Evolutionary conservation across 140 eudicot species (phyloP), one percentile per base, ranked within the genome.

Genomic region (Bidens hawaiensis): DNA sequence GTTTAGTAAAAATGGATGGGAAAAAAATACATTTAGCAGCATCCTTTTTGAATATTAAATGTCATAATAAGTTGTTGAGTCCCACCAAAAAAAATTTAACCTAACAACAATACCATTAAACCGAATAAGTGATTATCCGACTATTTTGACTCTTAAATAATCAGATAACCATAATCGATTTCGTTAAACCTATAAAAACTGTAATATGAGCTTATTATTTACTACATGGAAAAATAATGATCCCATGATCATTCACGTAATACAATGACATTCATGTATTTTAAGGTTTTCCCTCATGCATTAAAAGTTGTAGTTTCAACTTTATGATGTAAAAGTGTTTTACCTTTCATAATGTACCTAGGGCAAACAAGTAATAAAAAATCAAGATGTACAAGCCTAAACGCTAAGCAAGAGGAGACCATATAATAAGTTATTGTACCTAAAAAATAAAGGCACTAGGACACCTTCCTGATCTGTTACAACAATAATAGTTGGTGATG

Each of bases 391-490:
- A 60, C 47, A 36, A 60, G 49, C 43, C 34, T 62, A 23, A 19
- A 48, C 10, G 54, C n/a, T 10, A 6, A 48, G n/a, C 14, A 48
- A n/a, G 26, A 48, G 14, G 27, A 19, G 54, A 19, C 27, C 54
- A 19, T n/a, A n/a, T 9, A 19, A 19, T 18, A 19, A 9, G 55
- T 49, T 26, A 49, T 6, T 71, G 63, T 61, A 61, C 56, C 62
- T 43, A 48, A 62, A 31, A 19, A 34, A 24, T 55, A 33, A 75
- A 62, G 76, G 68, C 67, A 62, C 21, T 46, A 63, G 72, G 76
- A 45, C 80, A 62, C 17, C 63, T 58, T 67, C 66, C n/a, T n/a
- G n/a, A 62, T 46, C 70, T 68, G 67, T 64, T 75, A 33, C 66
- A 62, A 4, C 76, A 75, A 68, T 75, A 34, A 75, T 75, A 62